Evolutionary conservation across 1,284 basidiomycete genomes (phyloP).

Genomic region (Rhodotorula sp.): DNA sequence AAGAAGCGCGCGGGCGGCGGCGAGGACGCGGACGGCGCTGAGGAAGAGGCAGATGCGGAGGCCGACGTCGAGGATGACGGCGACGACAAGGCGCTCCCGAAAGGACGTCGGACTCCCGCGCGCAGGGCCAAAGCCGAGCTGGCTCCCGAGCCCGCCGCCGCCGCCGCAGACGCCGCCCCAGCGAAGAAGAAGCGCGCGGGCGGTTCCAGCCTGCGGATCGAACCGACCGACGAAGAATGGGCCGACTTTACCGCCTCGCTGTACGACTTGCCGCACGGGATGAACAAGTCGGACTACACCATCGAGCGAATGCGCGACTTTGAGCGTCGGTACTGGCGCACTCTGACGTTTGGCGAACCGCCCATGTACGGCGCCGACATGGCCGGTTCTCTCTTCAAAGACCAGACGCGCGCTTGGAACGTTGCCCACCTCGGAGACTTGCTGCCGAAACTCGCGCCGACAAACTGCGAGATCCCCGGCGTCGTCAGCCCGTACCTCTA

Average conservation of each 20-base stretch:
- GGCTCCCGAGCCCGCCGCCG: background rate
- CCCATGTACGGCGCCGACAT: slow-evolving; percentile 97
- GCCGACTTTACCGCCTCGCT: slow-evolving; percentile 35
- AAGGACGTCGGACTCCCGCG: slow-evolving; percentile 14
- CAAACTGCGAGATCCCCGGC: slow-evolving; percentile 66
- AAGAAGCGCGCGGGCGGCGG: slow-evolving; percentile 48
- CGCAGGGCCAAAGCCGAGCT: background rate
- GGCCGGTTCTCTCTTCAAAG: slow-evolving; percentile 82
- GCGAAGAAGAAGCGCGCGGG: slow-evolving; percentile 20
- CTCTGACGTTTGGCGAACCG: slow-evolving; percentile 80
- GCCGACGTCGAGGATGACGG: slow-evolving; percentile 40
- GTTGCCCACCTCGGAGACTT: slow-evolving; percentile 85
- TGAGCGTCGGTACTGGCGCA: slow-evolving; percentile 89
- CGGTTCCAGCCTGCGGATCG: slow-evolving; percentile 15
- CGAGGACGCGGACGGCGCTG: slow-evolving; percentile 52
- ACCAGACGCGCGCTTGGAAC: slow-evolving; percentile 82
- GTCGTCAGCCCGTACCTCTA: slow-evolving; percentile 98
- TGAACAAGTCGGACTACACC: slow-evolving; percentile 65
- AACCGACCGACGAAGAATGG: slow-evolving; percentile 41
- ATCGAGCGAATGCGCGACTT: slow-evolving; percentile 80
- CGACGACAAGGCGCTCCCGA: slow-evolving; percentile 46
- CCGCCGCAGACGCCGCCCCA: background rate
- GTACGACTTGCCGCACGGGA: slow-evolving; percentile 39
- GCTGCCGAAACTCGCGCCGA: slow-evolving; percentile 73
- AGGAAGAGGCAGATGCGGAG: slow-evolving; percentile 46